phyloP scores from a whole-genome alignment of 805 yeast species.

The Brettanomyces sp. region DNA sequence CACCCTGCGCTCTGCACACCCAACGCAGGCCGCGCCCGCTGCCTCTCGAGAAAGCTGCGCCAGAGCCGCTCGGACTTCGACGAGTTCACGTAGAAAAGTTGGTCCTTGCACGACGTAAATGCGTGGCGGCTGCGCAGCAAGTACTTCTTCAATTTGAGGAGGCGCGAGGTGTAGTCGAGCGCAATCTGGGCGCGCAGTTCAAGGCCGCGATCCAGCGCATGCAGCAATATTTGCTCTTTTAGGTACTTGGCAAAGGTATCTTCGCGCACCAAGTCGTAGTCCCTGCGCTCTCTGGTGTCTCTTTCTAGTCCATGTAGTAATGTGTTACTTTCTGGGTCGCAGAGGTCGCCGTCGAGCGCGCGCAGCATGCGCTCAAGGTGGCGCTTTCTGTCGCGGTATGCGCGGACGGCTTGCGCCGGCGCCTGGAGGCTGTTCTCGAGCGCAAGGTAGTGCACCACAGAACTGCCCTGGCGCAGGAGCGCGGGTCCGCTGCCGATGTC shows the following conservation, averaged over 20 bases:
- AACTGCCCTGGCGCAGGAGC: background rate
- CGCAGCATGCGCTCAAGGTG: slow-evolving; percentile 5
- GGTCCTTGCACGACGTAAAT: background rate
- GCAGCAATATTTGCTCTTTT: slow-evolving; percentile 18
- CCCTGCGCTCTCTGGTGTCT: slow-evolving; percentile 26
- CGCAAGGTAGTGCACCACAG: background rate
- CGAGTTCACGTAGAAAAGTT: slow-evolving; percentile 1
- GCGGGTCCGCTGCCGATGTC: background rate
- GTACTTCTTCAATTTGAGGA: slow-evolving; percentile 25
- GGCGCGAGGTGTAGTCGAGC: slow-evolving; percentile 18
- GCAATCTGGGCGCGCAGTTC: slow-evolving; percentile 17
- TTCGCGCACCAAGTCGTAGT: slow-evolving; percentile 22
- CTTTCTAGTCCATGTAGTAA: slow-evolving; percentile 13
- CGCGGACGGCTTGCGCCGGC: slow-evolving; percentile 3
- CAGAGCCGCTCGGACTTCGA: slow-evolving; percentile 13
- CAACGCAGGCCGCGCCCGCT: background rate
- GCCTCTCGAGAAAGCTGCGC: slow-evolving; percentile 15
- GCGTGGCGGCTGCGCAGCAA: slow-evolving; percentile 6
- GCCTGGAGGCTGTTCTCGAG: slow-evolving; percentile 1
- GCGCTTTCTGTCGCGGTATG: slow-evolving; percentile 4
- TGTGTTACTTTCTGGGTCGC: background rate
- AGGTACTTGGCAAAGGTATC: slow-evolving; percentile 17
- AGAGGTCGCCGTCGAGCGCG: background rate
- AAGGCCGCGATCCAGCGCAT: slow-evolving; percentile 16
- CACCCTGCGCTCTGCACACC: background rate